Evolutionary conservation across 164 flowering plant species (phyloP).

Genomic region (Piper longum): DNA sequence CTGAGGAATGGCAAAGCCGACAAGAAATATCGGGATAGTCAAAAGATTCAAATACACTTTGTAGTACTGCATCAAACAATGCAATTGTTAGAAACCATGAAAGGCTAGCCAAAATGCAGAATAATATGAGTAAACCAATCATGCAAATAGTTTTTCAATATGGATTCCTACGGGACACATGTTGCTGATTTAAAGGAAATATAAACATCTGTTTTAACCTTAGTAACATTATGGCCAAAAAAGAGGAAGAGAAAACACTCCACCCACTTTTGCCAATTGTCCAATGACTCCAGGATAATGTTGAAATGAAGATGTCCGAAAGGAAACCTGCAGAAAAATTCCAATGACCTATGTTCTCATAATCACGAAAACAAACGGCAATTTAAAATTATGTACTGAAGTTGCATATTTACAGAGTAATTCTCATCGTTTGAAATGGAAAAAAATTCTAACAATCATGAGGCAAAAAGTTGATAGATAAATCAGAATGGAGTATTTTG

Average conservation of each 20-base stretch:
- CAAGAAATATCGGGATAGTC: constrained; percentile 38
- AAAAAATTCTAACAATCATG: too few relatives aligned
- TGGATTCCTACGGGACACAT: neutral
- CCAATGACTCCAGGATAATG: constrained; percentile 28
- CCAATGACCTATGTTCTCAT: neutral
- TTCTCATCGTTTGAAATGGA: too few relatives aligned
- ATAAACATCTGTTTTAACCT: neutral
- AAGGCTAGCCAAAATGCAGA: neutral
- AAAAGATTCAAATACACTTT: constrained; percentile 43
- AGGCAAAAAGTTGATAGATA: neutral
- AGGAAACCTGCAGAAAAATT: constrained; percentile 37
- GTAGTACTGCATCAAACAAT: constrained; percentile 46
- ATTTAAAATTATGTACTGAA: neutral
- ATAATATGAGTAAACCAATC: neutral
- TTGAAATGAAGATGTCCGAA: constrained; percentile 19
- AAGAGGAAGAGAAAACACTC: neutral
- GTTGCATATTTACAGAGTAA: too few relatives aligned
- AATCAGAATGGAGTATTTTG: neutral
- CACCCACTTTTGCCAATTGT: constrained; percentile 43
- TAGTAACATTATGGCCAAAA: neutral
- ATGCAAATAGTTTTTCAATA: neutral
- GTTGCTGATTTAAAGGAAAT: neutral
- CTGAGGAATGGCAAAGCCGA: constrained; percentile 57
- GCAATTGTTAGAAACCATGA: neutral
- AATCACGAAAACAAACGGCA: neutral